These are phyloP conservation scores for Boletus coccyginus DNA, from an alignment of 768 basidiomycete genomes.

Conservation along the genomic window DNA sequence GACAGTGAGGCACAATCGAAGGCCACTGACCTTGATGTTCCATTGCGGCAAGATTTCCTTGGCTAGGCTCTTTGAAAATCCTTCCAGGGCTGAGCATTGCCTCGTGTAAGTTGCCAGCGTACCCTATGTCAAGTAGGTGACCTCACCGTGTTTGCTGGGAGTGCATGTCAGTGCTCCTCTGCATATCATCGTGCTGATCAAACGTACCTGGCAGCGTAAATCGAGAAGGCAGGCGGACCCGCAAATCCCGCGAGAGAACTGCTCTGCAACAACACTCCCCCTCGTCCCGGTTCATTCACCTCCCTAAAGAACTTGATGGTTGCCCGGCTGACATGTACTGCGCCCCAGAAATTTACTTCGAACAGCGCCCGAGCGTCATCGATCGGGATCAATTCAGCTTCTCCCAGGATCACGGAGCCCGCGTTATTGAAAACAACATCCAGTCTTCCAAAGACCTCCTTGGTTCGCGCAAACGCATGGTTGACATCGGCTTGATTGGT, in stretches of 20 bases:
- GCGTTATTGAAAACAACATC: conserved; percentile 25
- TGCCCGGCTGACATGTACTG: conserved; percentile 25
- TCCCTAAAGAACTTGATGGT: conserved; percentile 33
- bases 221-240: conserved; percentile 8
- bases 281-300: conserved; percentile 32
- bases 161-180: neutral
- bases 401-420: conserved; percentile 15
- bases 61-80: conserved; percentile 31
- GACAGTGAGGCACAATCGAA: neutral
- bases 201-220: conserved; percentile 20
- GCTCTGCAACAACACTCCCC: conserved; percentile 36
- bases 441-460: conserved; percentile 8
- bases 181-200: conserved; percentile 6
- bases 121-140: neutral
- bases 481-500: conserved; percentile 9
- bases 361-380: conserved; percentile 21
- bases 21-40: conserved; percentile 33
- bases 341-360: conserved; percentile 30
- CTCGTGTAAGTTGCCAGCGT: neutral
- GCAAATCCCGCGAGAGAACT: conserved; percentile 32
- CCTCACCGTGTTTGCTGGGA: conserved; percentile 20
- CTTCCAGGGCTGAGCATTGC: conserved; percentile 31
- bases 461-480: conserved; percentile 9
- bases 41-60: conserved; percentile 41
- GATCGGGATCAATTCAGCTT: conserved; percentile 22